Evolutionary conservation across 306 rosid genomes (phyloP), one percentile per base, ranked within the genome.

Genomic region (Sophora flavescens): DNA sequence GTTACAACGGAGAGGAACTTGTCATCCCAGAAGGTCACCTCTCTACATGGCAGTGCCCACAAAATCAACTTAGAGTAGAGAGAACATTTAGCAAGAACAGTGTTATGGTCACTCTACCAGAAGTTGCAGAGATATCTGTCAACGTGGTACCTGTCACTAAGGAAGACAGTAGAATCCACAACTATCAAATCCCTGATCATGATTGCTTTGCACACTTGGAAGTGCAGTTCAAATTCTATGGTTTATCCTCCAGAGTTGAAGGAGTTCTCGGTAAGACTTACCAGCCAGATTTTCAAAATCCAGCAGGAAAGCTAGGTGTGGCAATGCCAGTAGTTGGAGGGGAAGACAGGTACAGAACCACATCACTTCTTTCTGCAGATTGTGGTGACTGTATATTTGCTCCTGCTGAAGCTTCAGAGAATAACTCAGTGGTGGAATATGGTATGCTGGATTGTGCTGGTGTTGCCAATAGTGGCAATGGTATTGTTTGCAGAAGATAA

Each of bases 211-310:
- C 93, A 42, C 98, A 91, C 64, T 78, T 93, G 84, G 98, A 93
- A 28, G 91, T 90, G 3, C 98, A 93, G 83, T 93, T 93, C 74
- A 84, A 88, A 70, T 93, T 93, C 86, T 70, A 82, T 3, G 87
- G 80, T 28, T 54, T 91, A n/a, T 88, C 97, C 1, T 51, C 86
- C 0, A 83, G 87, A 62, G 93, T 91, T 51, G 98, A 93, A 79
- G 94, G 98, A 65, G 91, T 93, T 33, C 89, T 93, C 33, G 97
- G 97, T 5, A 88, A 93, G 85, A 90, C 98, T 78, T 93, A 91
- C 38, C 91, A 84, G 75, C 96, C 90, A 0, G 93, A 91, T 79
- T 93, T 93, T 53, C 45, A 82, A 59, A 91, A 88, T 47, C 94
- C 96, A 0, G 94, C 94, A 0, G 94, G 88, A 1, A 91, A 87